phyloP scores from a whole-genome alignment of 2,329 filamentous ascomycete species.

The Exutisphaerella laricina region DNA sequence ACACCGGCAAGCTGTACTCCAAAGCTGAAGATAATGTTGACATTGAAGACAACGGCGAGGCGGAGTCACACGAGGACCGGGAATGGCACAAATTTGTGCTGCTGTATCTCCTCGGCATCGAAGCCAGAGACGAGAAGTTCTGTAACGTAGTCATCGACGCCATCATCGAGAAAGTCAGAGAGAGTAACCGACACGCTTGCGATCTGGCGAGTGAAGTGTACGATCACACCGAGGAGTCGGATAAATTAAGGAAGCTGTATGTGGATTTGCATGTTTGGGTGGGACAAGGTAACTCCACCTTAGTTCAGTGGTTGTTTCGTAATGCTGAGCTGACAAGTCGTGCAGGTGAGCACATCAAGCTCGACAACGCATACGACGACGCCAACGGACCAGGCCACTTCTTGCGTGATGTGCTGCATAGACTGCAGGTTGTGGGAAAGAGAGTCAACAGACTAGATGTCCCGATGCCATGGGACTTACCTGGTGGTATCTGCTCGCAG shows the following conservation, averaged over 20 bases:
- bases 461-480: constrained; percentile 15
- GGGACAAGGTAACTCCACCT: constrained; percentile 12
- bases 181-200: constrained; percentile 15
- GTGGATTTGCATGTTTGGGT: constrained; percentile 25
- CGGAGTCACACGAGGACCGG: constrained; percentile 9
- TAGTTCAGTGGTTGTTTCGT: not conserved
- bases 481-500: constrained; percentile 4
- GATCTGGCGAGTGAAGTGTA: constrained; percentile 21
- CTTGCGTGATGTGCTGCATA: constrained; percentile 6
- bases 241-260: constrained; percentile 18
- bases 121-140: constrained; percentile 24
- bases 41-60: constrained; percentile 8
- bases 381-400: constrained; percentile 16
- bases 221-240: constrained; percentile 7
- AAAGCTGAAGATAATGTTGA: constrained; percentile 12
- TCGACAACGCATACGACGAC: constrained; percentile 17
- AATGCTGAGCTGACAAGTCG: not conserved
- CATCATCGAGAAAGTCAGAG: constrained; percentile 19
- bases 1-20: constrained; percentile 18
- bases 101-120: constrained; percentile 25
- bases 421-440: constrained; percentile 6
- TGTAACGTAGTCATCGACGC: constrained; percentile 24
- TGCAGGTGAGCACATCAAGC: constrained; percentile 10
- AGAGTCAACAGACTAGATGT: constrained; percentile 6
- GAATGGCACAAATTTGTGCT: constrained; percentile 21